phyloP scores from a whole-genome alignment of 805 yeast species.

The Brettanomyces bruxellensis region DNA sequence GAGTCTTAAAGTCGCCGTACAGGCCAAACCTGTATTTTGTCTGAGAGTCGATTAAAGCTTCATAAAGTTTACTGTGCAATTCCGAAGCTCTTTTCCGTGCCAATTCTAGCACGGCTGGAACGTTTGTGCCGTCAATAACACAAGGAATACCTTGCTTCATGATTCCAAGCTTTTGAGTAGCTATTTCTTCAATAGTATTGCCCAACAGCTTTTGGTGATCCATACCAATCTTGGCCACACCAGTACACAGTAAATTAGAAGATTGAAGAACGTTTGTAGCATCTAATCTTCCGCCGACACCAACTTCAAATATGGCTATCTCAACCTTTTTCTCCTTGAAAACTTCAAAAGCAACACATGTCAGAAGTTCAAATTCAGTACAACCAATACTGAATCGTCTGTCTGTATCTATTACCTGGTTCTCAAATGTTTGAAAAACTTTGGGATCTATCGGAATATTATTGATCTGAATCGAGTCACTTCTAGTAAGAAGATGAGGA shows the following conservation, averaged over 20 bases:
- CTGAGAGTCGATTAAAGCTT: conserved; percentile 3
- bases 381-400: conserved; percentile 42
- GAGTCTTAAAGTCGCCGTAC: conserved; percentile 9
- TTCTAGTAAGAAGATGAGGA: conserved; percentile 68
- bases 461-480: conserved; percentile 69
- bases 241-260: conserved; percentile 44
- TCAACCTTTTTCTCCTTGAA: conserved; percentile 54
- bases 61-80: conserved; percentile 21
- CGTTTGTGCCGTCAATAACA: conserved; percentile 67
- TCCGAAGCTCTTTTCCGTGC: conserved; percentile 30
- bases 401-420: conserved; percentile 34
- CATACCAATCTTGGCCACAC: conserved; percentile 74
- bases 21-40: conserved; percentile 4
- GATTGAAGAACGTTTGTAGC: conserved; percentile 69
- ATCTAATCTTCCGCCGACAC: conserved; percentile 84
- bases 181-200: conserved; percentile 51
- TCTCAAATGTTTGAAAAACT: conserved; percentile 38
- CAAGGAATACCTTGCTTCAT: conserved; percentile 52
- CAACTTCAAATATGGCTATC: conserved; percentile 86
- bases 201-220: conserved; percentile 84
- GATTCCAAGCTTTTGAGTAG: conserved; percentile 81
- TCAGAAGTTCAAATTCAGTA: conserved; percentile 80
- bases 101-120: conserved; percentile 36
- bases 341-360: conserved; percentile 77
- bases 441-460: conserved; percentile 41